Base-by-base conservation (phyloP, 2,329 filamentous ascomycete species). In the Cordyceps farinosa region DNA sequence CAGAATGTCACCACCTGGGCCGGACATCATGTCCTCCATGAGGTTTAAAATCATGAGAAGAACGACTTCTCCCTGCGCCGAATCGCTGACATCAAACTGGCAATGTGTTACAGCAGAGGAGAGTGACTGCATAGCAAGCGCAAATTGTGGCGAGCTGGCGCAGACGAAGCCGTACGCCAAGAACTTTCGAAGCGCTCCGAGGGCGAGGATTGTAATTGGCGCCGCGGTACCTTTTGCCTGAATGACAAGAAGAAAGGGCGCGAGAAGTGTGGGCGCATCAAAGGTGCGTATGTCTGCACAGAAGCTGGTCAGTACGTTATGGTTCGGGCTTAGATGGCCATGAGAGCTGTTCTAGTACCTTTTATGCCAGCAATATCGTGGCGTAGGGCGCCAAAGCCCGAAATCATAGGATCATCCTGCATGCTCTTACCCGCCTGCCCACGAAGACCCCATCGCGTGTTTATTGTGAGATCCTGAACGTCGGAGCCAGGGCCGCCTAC, bases 1-100 rank as follows among this genome's bases (percentile, higher is more conserved):
- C n/a, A 99, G 80, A 11, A 98, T 86, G 68, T 96, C 90, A 44
- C 95, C 95, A 36, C 94, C 92, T 0, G 93, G 91, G 0, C 95
- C 91, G 17, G 93, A 96, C 70, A 99, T 89, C 90, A 99, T 97
- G 71, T 92, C 91, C 76, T 99, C 95, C 95, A 99, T 99, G 53
- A 99, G 84, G 73, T 97, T 95, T 65, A 99, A 77, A 70, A 99
- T 98, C 78, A 96, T 90, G 62, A 98, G 80, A 61, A 98, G 83
- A 15, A 99, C 96, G 60, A 98, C 92, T 76, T 99, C 95, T 72
- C 97, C 95, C 65, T 96, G 92, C 0, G 93, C 88, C 22, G 92
- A 92, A 74, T 99, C 95, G 74, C 92, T 97, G 32, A 95, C 94
- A 76, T 98, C 95, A 71, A 99, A 99, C 65, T 96, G 89, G 73